Percentiles rank a stretch among this genome's conserved stretches.
Evolutionary conservation across 1,139 yeast species (phyloP).

Genomic region (Geotrichum carabidarum): DNA sequence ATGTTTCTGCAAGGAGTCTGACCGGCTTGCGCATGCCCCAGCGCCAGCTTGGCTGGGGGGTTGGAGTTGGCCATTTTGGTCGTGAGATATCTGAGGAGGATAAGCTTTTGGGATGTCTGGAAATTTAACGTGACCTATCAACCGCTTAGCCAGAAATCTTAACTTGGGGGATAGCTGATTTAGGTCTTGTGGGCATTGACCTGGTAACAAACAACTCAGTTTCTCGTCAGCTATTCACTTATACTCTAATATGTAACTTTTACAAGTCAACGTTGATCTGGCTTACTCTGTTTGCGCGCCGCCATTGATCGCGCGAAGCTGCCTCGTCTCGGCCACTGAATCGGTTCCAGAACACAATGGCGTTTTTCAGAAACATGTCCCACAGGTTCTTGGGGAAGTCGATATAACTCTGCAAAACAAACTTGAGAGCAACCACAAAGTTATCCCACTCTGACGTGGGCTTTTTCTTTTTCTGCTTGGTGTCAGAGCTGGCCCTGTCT

Average conservation of each 20-base stretch:
- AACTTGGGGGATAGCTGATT: too few species aligned
- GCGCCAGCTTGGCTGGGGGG: background rate
- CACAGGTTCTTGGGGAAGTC: constrained; percentile 63
- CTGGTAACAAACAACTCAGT: background rate
- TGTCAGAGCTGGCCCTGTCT: too few species aligned
- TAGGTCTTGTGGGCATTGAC: background rate
- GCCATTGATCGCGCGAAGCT: constrained; percentile 8
- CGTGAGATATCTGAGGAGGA: too few species aligned
- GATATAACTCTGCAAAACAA: constrained; percentile 61
- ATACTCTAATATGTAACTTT: background rate
- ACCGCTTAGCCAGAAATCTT: too few species aligned
- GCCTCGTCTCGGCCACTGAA: constrained; percentile 56
- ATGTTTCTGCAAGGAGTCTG: constrained; percentile 83
- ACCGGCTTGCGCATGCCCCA: constrained; percentile 41
- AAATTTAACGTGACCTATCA: too few species aligned
- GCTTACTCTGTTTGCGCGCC: constrained; percentile 3
- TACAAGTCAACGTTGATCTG: constrained; percentile 11
- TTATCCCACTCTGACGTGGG: constrained; percentile 47
- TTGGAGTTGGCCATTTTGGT: background rate
- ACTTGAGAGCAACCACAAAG: constrained; percentile 51
- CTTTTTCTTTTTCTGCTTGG: constrained; percentile 18
- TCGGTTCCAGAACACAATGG: constrained; percentile 62
- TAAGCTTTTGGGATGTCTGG: too few species aligned
- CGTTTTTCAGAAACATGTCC: constrained; percentile 45
- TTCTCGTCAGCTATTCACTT: background rate